Conservation (phyloP, 306 rosid species). For the Alnus glutinosa region DNA sequence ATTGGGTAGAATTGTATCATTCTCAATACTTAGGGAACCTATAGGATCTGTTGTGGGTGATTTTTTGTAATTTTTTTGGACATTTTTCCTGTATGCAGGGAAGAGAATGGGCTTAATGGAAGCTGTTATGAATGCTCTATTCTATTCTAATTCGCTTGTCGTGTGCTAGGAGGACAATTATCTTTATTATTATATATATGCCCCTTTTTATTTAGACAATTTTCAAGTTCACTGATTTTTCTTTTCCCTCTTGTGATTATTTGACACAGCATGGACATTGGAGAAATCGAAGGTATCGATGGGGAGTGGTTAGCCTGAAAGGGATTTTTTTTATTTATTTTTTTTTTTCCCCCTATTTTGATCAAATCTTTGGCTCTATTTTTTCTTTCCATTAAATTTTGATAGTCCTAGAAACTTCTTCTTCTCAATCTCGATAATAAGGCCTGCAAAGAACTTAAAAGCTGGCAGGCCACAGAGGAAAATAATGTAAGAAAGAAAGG, state of each 20-base stretch:
- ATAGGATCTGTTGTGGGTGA: too few species aligned
- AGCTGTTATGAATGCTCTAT: too few species aligned
- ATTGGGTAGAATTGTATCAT: too few species aligned
- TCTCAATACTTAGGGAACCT: too few species aligned
- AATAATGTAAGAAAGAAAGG: slow-evolving; percentile 31
- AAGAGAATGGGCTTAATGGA: too few species aligned
- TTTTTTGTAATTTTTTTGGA: too few species aligned
- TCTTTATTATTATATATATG: not conserved
- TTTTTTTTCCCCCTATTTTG: slow-evolving; percentile 22
- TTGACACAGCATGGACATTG: slow-evolving; percentile 76
- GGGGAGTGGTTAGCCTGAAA: slow-evolving; percentile 79
- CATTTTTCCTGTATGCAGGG: too few species aligned
- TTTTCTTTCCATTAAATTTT: slow-evolving; percentile 16
- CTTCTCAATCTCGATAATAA: slow-evolving; percentile 35
- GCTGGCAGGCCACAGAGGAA: slow-evolving; percentile 35
- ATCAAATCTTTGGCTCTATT: slow-evolving; percentile 51
- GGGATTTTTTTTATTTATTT: slow-evolving; percentile 36
- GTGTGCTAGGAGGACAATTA: not conserved
- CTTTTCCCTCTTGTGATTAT: not conserved
- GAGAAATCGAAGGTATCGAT: slow-evolving; percentile 80
- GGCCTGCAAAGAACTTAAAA: slow-evolving; percentile 43
- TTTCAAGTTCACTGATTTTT: not conserved
- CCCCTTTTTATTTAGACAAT: not conserved
- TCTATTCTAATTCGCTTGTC: not conserved
- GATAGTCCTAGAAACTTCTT: slow-evolving; percentile 22